These are phyloP conservation scores for Eudorina sp. DNA, from an alignment of 139 green algal species.

Conservation along the genomic window DNA sequence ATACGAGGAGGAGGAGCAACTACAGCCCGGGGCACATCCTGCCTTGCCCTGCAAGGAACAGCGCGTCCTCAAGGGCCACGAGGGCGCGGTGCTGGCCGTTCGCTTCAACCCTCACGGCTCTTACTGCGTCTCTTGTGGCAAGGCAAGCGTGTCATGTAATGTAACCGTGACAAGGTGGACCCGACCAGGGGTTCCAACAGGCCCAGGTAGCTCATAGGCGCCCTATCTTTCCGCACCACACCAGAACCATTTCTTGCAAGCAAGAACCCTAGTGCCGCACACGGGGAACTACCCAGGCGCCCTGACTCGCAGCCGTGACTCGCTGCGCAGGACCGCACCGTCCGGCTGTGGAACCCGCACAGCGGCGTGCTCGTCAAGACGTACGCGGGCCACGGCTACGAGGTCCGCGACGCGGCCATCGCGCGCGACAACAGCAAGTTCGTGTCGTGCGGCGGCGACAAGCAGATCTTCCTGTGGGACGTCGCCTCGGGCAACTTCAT, in stretches of 20 bases:
- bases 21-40: not conserved
- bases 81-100: conserved; percentile 88
- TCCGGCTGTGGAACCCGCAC: conserved; percentile 91
- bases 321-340: conserved; percentile 81
- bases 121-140: conserved; percentile 90
- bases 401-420: conserved; percentile 85
- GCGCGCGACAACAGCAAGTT: conserved; percentile 92
- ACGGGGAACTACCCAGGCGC: not conserved
- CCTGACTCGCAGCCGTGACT: not conserved
- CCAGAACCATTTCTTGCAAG: no score
- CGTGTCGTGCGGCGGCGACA: conserved; percentile 91
- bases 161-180: no score
- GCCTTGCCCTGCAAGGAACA: conserved; percentile 54
- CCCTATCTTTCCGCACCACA: no score
- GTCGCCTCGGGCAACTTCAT: conserved; percentile 87
- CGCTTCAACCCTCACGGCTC: conserved; percentile 87
- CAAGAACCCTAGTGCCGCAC: no score
- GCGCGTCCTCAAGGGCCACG: conserved; percentile 76
- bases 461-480: conserved; percentile 94
- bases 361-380: conserved; percentile 85
- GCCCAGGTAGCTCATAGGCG: no score
- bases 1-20: conserved; percentile 43
- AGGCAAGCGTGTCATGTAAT: no score
- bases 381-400: conserved; percentile 91
- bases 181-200: no score